These are phyloP conservation scores for Pichia californica DNA, from an alignment of 805 yeast species.

Conservation along the genomic window DNA sequence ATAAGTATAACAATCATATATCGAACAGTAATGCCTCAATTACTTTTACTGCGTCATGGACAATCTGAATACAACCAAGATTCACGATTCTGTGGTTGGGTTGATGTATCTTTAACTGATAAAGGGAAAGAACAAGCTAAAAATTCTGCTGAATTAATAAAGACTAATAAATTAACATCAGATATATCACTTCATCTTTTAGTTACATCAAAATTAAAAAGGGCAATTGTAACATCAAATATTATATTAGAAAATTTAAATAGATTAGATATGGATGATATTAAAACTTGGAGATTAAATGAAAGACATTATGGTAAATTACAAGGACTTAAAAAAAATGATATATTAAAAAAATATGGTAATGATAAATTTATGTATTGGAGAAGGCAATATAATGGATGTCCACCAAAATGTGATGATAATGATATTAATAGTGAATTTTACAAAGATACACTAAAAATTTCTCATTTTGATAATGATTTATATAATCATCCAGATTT, in stretches of 20 bases:
- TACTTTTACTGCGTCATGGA: slow-evolving; percentile 72
- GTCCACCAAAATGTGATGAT: slow-evolving; percentile 41
- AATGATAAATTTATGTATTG: slow-evolving; percentile 67
- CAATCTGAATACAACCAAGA: slow-evolving; percentile 74
- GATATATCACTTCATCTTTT: slow-evolving; percentile 28
- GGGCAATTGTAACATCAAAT: slow-evolving; percentile 72
- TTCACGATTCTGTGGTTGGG: slow-evolving; percentile 82
- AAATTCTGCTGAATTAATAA: slow-evolving; percentile 52
- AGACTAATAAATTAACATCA: slow-evolving; percentile 40
- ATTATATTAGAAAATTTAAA: slow-evolving; percentile 54
- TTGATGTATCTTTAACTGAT: slow-evolving; percentile 62
- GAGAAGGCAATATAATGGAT: slow-evolving; percentile 74
- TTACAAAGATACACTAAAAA: slow-evolving; percentile 24
- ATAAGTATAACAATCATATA: neutral
- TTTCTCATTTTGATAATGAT: slow-evolving; percentile 27
- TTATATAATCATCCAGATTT: slow-evolving; percentile 30
- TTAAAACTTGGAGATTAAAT: slow-evolving; percentile 72
- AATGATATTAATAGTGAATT: slow-evolving; percentile 34
- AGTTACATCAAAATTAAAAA: slow-evolving; percentile 60
- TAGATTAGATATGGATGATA: slow-evolving; percentile 41
- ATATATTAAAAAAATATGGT: slow-evolving; percentile 59
- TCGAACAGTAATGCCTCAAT: slow-evolving; percentile 14
- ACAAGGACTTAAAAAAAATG: slow-evolving; percentile 72
- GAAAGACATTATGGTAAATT: slow-evolving; percentile 81
- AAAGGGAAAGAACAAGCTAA: slow-evolving; percentile 65